Evolutionary conservation across 495 filamentous ascomycete genomes (phyloP).

Genomic region (Neurospora intermedia): DNA sequence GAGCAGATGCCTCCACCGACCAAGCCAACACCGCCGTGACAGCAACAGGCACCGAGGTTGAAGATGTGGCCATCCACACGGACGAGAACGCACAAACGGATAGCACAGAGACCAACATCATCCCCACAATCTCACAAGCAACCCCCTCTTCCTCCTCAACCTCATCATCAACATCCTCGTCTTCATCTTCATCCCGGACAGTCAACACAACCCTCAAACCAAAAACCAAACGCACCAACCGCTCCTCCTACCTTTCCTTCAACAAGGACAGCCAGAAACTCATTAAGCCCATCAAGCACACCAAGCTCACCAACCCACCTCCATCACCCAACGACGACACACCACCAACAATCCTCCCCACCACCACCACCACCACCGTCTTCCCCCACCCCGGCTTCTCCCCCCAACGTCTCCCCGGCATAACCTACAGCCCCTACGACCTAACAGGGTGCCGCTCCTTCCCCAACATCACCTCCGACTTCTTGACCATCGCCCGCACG

Average conservation of each 20-base stretch:
- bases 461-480: constrained; percentile 50
- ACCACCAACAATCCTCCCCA: not conserved
- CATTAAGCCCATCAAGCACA: not conserved
- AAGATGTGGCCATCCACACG: not conserved
- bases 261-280: not conserved
- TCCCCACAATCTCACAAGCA: not conserved
- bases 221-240: not conserved
- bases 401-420: constrained; percentile 34
- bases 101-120: not conserved
- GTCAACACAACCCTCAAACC: not conserved
- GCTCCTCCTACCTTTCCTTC: not conserved
- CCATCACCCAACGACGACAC: not conserved
- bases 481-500: constrained; percentile 32
- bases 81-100: not conserved
- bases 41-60: not conserved
- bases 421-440: constrained; percentile 70
- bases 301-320: not conserved
- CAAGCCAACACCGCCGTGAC: not conserved
- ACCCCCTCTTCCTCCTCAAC: not conserved
- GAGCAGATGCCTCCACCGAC: not conserved
- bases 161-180: not conserved
- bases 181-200: not conserved
- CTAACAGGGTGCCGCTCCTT: constrained; percentile 56
- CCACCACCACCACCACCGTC: not conserved
- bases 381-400: not conserved